These are phyloP conservation scores for Solanum boliviense DNA, from an alignment of 257 asterid genomes.

Conservation along the genomic window DNA sequence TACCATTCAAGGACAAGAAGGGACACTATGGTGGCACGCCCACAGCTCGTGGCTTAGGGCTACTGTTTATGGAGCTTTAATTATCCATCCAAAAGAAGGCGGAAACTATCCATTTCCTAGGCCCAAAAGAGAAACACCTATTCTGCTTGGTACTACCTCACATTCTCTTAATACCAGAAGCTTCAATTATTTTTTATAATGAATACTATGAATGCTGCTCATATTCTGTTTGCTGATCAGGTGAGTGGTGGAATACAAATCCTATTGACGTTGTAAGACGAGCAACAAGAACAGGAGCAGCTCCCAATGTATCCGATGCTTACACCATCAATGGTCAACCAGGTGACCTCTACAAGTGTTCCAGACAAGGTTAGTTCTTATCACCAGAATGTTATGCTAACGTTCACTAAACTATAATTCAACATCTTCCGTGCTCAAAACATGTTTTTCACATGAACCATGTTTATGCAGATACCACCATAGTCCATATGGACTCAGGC, in stretches of 20 bases:
- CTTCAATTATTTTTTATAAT: background rate
- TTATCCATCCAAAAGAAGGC: constrained; percentile 61
- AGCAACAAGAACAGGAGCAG: constrained; percentile 71
- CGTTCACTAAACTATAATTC: background rate
- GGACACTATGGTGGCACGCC: constrained; percentile 96
- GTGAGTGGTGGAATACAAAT: constrained; percentile 94
- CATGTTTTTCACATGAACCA: background rate
- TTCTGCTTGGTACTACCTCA: constrained; percentile 50
- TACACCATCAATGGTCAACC: constrained; percentile 93
- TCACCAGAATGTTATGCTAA: background rate
- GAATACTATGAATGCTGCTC: background rate
- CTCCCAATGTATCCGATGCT: constrained; percentile 73
- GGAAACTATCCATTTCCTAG: constrained; percentile 62
- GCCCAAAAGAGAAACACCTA: constrained; percentile 54
- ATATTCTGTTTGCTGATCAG: constrained; percentile 19
- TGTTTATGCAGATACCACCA: constrained; percentile 40
- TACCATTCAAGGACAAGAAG: constrained; percentile 75
- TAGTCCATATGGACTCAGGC: constrained; percentile 42
- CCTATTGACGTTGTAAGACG: constrained; percentile 63
- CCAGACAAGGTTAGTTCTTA: constrained; percentile 36
- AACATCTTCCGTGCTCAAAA: background rate
- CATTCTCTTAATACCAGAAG: background rate
- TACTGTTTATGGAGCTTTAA: constrained; percentile 72
- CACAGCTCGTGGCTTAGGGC: constrained; percentile 97
- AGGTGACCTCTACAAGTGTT: constrained; percentile 68